Conservation (phyloP, 208 protist species). For the Acanthamoeba royreba region DNA sequence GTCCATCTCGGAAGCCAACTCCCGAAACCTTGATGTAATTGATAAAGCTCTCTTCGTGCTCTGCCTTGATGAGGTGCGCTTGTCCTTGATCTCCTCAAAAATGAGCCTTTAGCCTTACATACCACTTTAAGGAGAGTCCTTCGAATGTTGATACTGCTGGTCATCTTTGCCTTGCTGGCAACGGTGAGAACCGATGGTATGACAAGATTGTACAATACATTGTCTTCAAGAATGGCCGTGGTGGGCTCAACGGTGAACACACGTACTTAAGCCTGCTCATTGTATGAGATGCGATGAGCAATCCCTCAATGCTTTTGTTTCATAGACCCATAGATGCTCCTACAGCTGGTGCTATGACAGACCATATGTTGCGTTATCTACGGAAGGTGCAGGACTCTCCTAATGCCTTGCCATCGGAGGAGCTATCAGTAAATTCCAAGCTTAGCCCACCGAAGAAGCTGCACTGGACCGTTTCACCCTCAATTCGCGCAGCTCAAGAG, state of each 20-base stretch:
- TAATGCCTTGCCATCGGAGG: background rate
- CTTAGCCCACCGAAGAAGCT: background rate
- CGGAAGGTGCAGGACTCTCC: background rate
- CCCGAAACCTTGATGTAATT: background rate
- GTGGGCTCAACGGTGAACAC: constrained; percentile 38
- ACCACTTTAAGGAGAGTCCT: background rate
- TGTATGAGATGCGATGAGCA: too few relatives aligned
- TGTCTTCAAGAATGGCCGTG: constrained; percentile 37
- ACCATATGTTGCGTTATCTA: background rate
- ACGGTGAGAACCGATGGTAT: constrained; percentile 33
- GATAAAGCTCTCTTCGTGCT: constrained; percentile 28
- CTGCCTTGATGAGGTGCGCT: background rate
- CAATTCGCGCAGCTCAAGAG: background rate
- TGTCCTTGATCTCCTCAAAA: background rate
- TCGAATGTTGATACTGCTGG: background rate
- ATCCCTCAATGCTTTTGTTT: too few relatives aligned
- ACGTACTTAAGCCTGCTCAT: background rate
- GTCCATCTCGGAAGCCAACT: background rate
- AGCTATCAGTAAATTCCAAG: background rate
- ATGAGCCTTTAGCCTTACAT: background rate
- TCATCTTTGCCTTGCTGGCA: background rate
- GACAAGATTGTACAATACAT: constrained; percentile 45
- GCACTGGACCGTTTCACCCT: background rate
- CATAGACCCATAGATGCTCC: background rate
- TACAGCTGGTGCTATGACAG: background rate